Evolutionary conservation across 2,329 filamentous ascomycete genomes (phyloP), one percentile per base, ranked within the genome.

Genomic region (Incumbomyces delicatus): DNA sequence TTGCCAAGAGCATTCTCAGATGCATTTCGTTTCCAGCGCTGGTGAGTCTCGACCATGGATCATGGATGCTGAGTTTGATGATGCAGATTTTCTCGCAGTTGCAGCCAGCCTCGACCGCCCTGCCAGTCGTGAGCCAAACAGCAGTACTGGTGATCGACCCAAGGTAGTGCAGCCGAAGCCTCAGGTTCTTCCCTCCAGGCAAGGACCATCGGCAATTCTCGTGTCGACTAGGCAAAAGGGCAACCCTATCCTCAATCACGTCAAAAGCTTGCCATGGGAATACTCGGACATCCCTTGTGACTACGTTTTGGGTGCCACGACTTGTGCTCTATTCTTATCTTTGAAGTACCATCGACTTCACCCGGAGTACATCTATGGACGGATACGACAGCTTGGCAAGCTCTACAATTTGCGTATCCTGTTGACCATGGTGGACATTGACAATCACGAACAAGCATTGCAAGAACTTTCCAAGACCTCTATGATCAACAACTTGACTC

Each of bases 291-390:
- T 95, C n/a, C 83, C 85, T 1, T 87, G 90, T 29, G 92, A 98
- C 67, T 98, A 94, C 63, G 83, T 90, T 7, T 73, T 96, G 40
- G 90, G 92, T 0, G 63, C 77, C 35, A 94, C 88, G 0, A 94
- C 89, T 6, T 95, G 90, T 60, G 89, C 87, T 1, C 74, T 98
- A 4, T 98, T 96, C 62, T 72, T 98, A 35, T 94, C 87, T 40
- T 76, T 98, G 46, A 98, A 96, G 66, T 98, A 98, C 66, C 92
- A 98, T 66, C 87, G 90, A 22, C 75, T 98, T 44, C 92, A 98
- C 61, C 92, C 92, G 1, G 92, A 98, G 66, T 98, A 98, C 70
- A 87, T 98, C 59, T 96, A 96, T 70, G 88, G 84, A 18, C 84
- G 92, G 48, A 94, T 98, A 56, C 83, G 85, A 44, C 80, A 81